Conservation (phyloP, 441 rosid genomes). For the Populus tomentosa region DNA sequence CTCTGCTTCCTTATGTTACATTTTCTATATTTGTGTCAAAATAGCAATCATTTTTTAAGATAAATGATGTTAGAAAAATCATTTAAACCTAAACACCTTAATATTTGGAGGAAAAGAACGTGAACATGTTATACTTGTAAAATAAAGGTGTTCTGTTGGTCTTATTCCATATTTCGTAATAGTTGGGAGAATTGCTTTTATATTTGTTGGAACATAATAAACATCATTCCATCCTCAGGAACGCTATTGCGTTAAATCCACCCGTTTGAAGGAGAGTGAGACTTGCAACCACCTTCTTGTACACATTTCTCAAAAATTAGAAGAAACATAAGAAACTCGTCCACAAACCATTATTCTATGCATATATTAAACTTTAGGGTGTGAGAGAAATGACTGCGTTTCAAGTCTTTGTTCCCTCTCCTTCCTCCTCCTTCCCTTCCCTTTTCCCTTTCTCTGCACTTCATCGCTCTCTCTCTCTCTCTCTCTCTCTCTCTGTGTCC, state of each 20-base stretch:
- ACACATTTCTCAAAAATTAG: not conserved
- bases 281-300: not conserved
- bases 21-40: no score
- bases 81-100: not conserved
- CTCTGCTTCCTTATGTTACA: no score
- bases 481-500: not conserved
- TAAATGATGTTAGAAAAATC: not conserved
- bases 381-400: constrained; percentile 47
- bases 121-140: no score
- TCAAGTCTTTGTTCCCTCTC: constrained; percentile 9
- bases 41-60: no score
- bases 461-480: constrained; percentile 13
- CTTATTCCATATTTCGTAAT: constrained; percentile 18
- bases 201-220: constrained; percentile 4
- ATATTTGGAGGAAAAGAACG: not conserved
- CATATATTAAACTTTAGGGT: constrained; percentile 23
- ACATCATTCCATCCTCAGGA: not conserved
- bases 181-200: not conserved
- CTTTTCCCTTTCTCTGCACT: constrained; percentile 7
- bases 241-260: not conserved
- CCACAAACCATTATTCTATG: constrained; percentile 16
- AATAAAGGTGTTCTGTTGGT: constrained; percentile 61
- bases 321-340: not conserved
- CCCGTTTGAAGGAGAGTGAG: not conserved
- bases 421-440: not conserved